Conservation (phyloP, 768 basidiomycete genomes). For the Neoboletus subvelutipes region DNA sequence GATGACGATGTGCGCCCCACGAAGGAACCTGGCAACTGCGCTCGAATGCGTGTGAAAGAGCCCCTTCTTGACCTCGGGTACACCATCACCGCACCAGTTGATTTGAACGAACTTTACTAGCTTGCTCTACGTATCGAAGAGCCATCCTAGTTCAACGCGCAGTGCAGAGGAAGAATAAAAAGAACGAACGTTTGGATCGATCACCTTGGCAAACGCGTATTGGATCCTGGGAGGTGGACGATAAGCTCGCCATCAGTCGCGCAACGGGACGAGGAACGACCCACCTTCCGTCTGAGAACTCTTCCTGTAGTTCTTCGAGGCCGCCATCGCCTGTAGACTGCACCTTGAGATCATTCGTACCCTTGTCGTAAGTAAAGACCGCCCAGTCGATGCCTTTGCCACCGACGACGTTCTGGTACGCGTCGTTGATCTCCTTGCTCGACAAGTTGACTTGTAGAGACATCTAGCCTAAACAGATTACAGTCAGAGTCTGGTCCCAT, state of each 20-base stretch:
- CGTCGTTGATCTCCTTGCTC: slow-evolving; percentile 64
- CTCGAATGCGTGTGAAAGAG: slow-evolving; percentile 86
- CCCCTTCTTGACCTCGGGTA: slow-evolving; percentile 89
- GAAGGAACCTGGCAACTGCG: slow-evolving; percentile 76
- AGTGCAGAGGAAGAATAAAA: not conserved
- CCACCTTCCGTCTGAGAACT: slow-evolving; percentile 91
- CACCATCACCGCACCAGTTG: slow-evolving; percentile 97
- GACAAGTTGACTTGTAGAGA: slow-evolving; percentile 81
- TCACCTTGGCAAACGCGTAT: slow-evolving; percentile 86
- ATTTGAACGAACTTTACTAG: slow-evolving; percentile 93
- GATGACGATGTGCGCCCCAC: slow-evolving; percentile 83
- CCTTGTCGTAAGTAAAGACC: slow-evolving; percentile 77
- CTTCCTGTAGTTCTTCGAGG: slow-evolving; percentile 87
- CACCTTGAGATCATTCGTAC: slow-evolving; percentile 83
- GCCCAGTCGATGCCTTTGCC: slow-evolving; percentile 71
- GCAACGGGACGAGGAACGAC: slow-evolving; percentile 20
- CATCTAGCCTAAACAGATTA: slow-evolving; percentile 40
- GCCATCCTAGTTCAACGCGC: not conserved
- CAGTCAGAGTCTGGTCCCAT: too few species aligned
- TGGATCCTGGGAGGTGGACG: slow-evolving; percentile 65
- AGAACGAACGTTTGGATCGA: slow-evolving; percentile 73
- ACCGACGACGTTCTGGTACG: slow-evolving; percentile 75
- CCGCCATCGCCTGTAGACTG: slow-evolving; percentile 86
- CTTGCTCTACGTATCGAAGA: slow-evolving; percentile 51
- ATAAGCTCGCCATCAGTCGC: slow-evolving; percentile 7